Evolutionary conservation across 768 basidiomycete species (phyloP).

Genomic region (Termitomyces sp.): DNA sequence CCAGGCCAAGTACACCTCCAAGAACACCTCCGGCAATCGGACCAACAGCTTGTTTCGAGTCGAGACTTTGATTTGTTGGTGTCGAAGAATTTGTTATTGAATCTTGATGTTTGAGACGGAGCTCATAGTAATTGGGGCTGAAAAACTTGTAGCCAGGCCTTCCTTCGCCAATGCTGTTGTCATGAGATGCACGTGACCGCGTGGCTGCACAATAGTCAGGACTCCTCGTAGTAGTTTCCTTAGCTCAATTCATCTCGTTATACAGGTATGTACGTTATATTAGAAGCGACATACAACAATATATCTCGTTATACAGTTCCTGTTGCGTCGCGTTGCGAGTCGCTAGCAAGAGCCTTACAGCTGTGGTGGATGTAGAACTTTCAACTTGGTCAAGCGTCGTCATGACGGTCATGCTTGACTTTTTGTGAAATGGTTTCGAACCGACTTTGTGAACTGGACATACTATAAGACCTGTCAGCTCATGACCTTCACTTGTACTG

Average conservation of each 20-base stretch:
- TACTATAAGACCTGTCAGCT: neutral
- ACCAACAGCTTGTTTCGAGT: neutral
- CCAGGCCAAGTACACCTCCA: neutral
- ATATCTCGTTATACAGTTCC: no score
- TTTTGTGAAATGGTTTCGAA: neutral
- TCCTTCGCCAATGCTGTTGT: neutral
- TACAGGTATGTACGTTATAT: no score
- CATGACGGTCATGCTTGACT: no score
- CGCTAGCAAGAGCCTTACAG: no score
- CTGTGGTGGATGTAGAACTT: neutral
- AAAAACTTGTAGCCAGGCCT: neutral
- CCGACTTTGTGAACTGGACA: neutral
- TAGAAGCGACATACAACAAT: no score
- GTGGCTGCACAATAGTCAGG: no score
- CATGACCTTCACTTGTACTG: neutral
- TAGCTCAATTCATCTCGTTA: no score
- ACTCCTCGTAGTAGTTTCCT: no score
- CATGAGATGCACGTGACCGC: no score
- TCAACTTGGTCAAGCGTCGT: neutral
- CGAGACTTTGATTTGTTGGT: neutral
- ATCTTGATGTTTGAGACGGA: neutral
- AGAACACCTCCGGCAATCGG: conserved; percentile 3
- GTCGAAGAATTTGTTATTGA: neutral
- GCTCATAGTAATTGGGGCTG: no score
- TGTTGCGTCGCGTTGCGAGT: no score